Evolutionary conservation across 2,329 filamentous ascomycete species (phyloP), one percentile per base, ranked within the genome.

Genomic region (Fusarium sterilihyphosum): DNA sequence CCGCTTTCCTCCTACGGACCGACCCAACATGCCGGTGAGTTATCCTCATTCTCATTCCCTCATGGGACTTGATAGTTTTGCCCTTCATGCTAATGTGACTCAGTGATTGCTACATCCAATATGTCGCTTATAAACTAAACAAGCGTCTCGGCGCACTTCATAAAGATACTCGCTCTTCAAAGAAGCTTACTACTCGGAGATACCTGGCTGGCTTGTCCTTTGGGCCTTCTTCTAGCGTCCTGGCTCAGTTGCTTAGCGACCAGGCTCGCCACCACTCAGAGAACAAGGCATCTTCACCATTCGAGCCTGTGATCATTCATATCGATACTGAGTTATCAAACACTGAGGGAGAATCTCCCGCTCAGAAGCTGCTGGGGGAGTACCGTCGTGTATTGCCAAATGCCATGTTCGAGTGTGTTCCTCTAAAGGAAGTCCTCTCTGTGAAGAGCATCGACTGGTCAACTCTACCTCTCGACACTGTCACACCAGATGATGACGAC

Each of bases 151-250:
- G 85, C 72, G 82, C 83, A 26, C 82, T 90, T 12, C 87, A 86
- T 78, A 85, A 85, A 47, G 87, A 89, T 64, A 86, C 83, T 58
- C 83, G 84, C 63, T 73, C 78, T 70, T 77, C 80, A 53, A 73
- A 79, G 61, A 79, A 81, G 66, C 81, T 78, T 70, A 80, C 78
- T 73, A 78, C 80, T 17, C 81, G 81, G 46, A 79, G 80, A 60
- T 89, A 98, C 54, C 85, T 98, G 24, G 85, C 98, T 26, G 94
- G 95, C 11, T 85, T 98, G 4, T 98, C 95, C 0, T 92, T 94
- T 78, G 96, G 96, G 2, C 86, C 93, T 4, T 96, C 93, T 3
- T 98, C 96, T 1, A 88, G 93, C 20, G 89, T 91, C 20, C 86
- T 99, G 49, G 86, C 97, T 37, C 89, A 96, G 77, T 87, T 97